These are phyloP conservation scores for Saraca asoca DNA, from an alignment of 331 rosid species.

Conservation along the genomic window DNA sequence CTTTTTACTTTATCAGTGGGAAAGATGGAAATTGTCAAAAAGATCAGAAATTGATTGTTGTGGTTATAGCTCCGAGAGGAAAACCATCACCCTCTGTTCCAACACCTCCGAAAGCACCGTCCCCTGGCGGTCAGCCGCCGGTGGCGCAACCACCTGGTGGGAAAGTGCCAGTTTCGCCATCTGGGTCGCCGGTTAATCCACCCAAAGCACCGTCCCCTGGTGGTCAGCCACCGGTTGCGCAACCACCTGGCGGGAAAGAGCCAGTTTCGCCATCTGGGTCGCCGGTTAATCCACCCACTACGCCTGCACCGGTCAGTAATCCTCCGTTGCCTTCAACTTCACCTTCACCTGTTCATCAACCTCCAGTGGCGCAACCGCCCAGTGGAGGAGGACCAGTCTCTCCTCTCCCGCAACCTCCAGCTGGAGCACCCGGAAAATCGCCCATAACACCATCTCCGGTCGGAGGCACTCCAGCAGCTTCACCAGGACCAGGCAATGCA, in stretches of 20 bases:
- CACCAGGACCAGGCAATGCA: not conserved
- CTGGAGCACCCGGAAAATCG: not conserved
- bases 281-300: not conserved
- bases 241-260: not conserved
- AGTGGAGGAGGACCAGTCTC: not conserved
- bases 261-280: conserved; percentile 21
- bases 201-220: not conserved
- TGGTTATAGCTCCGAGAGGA: conserved; percentile 47
- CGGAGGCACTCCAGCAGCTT: not conserved
- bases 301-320: not conserved
- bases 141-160: conserved; percentile 8
- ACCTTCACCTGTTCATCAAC: conserved; percentile 12
- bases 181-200: not conserved
- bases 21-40: conserved; percentile 56
- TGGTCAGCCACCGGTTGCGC: conserved; percentile 15
- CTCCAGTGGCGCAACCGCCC: conserved; percentile 29
- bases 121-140: conserved; percentile 9
- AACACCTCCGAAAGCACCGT: conserved; percentile 21
- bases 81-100: not conserved
- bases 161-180: conserved; percentile 8
- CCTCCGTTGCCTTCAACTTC: not conserved
- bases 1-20: conserved; percentile 75
- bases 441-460: conserved; percentile 2
- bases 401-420: not conserved
- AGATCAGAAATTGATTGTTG: conserved; percentile 66